phyloP scores from a whole-genome alignment of 495 filamentous ascomycete genomes.

The Aspergillus bertholletiae region DNA sequence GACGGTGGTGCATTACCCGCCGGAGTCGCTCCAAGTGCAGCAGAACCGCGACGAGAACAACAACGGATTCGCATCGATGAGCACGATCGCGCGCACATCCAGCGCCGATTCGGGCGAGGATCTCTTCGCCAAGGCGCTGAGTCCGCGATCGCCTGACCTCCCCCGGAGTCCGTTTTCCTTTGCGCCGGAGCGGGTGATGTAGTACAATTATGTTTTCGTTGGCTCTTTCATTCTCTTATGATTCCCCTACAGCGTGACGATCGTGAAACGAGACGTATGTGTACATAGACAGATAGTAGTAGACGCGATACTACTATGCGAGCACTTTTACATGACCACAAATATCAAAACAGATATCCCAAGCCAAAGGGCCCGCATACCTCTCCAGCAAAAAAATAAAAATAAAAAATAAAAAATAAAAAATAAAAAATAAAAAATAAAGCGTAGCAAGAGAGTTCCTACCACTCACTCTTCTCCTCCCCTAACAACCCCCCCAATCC shows the following conservation, averaged over 20 bases:
- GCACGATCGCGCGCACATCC: constrained; percentile 18
- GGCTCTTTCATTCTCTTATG: not conserved
- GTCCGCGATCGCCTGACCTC: constrained; percentile 75
- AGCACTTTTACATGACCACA: not conserved
- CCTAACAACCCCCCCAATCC: too few species aligned
- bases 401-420: not conserved
- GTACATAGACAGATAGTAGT: not conserved
- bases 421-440: not conserved
- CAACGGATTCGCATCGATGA: constrained; percentile 35
- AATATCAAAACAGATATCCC: too few species aligned
- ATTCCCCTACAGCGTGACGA: not conserved
- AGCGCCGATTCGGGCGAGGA: constrained; percentile 61
- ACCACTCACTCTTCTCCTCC: too few species aligned
- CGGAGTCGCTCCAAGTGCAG: constrained; percentile 36
- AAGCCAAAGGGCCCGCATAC: too few species aligned
- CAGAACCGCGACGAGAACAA: constrained; percentile 33
- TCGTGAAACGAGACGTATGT: not conserved
- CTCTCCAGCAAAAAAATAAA: not conserved
- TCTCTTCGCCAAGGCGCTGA: constrained; percentile 76
- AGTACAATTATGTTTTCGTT: not conserved
- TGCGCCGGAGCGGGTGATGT: constrained; percentile 18
- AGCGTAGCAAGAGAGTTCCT: too few species aligned
- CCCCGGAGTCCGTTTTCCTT: constrained; percentile 69
- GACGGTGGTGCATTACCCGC: constrained; percentile 38
- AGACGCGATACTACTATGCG: not conserved